Evolutionary conservation across 257 asterid genomes (phyloP).

Genomic region (Ophiorrhiza pumila): DNA sequence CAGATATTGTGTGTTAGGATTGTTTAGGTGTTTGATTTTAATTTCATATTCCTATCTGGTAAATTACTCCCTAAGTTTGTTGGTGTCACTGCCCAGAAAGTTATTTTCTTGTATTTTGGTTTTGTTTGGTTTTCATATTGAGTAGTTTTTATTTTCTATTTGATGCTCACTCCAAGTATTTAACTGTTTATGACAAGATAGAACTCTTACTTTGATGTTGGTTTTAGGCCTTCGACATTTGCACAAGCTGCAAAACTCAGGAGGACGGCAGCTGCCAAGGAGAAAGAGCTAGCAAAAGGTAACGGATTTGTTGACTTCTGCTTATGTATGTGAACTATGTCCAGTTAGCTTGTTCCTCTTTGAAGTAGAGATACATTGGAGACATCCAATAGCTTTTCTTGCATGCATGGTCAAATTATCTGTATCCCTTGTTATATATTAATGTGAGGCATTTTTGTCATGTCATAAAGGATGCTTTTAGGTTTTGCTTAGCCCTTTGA

Average conservation of each 20-base stretch:
- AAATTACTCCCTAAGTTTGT: background rate
- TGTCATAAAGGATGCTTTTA: background rate
- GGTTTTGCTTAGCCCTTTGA: background rate
- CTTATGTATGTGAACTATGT: background rate
- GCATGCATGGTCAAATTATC: background rate
- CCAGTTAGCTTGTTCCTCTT: background rate
- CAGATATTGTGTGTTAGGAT: background rate
- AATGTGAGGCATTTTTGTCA: background rate
- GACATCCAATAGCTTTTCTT: background rate
- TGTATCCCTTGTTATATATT: background rate
- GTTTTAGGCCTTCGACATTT: slow-evolving; percentile 92
- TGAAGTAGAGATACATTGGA: background rate
- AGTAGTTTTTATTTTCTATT: background rate
- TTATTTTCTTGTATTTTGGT: too few species aligned
- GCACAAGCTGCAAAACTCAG: slow-evolving; percentile 94
- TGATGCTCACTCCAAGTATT: background rate
- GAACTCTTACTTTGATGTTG: slow-evolving; percentile 12
- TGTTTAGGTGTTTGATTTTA: background rate
- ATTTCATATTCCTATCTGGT: background rate
- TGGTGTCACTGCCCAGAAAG: background rate
- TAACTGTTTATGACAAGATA: background rate
- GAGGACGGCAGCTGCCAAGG: slow-evolving; percentile 88
- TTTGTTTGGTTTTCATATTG: background rate
- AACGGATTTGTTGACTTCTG: slow-evolving; percentile 11
- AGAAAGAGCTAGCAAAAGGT: slow-evolving; percentile 86